Base-by-base conservation (phyloP, 1,284 basidiomycete genomes). In the Cutaneotrichosporon dermatis region DNA sequence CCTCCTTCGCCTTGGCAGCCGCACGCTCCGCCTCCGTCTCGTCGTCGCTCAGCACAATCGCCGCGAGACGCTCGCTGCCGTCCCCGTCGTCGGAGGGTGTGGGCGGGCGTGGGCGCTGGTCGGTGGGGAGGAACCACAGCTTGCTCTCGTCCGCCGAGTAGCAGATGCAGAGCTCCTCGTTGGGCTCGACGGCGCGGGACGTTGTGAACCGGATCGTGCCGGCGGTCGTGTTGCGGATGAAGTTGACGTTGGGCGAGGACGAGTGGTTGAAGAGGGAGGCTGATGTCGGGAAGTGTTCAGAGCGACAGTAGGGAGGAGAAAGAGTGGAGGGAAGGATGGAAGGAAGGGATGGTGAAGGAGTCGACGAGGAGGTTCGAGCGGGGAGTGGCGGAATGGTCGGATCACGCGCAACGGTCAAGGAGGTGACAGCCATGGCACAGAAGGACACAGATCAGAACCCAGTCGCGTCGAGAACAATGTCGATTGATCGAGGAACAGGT, bases 261-360 rank as follows among this genome's bases (percentile, higher is more conserved):
- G 77, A 78, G 57, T 79, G 78, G 58, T 79, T 79, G 69, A 79
- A 79, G 40, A 79, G 67, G 2, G 72, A 76, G 8, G 76, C 77
- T 79, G 62, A 11, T 25, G 33, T 25, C 25, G 25, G 25, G 25
- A 25, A 25, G 25, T 25, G 25, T 25, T 25, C 25, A 25, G 49
- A 5, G 46, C 35, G 46, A 36, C 33, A 49, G 34, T 12, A 9
- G 25, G 25, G 25, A 25, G 25, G 25, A 25, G 25, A 25, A 25
- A 25, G 25, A 25, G 25, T 25, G 25, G 25, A 25, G 25, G 25
- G 25, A 25, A 25, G 25, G 25, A 25, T 25, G 25, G 25, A 25
- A 25, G 25, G 25, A 25, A 25, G 25, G 25, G 25, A 25, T 25
- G 25, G 25, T 25, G 25, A 25, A 25, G 25, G 25, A 25, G 25